These are phyloP conservation scores for Trametes cinnabarina DNA, from an alignment of 768 basidiomycete genomes.

Conservation along the genomic window DNA sequence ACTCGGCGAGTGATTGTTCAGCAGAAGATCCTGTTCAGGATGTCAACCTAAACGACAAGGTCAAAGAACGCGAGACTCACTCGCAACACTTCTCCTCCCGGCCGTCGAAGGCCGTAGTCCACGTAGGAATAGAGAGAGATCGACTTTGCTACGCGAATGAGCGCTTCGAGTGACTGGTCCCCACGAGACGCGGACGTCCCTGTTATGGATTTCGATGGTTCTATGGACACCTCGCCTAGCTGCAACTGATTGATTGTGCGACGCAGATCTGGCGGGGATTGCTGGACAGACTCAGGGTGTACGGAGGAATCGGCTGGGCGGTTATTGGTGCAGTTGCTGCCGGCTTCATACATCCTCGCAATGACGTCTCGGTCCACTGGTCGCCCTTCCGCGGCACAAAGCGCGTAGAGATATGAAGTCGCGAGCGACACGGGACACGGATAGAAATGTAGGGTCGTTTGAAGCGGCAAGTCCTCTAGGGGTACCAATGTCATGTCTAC, in stretches of 20 bases:
- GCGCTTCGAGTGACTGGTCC: background rate
- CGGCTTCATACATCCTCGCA: slow-evolving; percentile 2
- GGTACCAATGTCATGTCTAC: slow-evolving; percentile 76
- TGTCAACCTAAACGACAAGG: background rate
- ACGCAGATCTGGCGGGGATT: slow-evolving; percentile 8
- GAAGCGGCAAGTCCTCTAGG: slow-evolving; percentile 68
- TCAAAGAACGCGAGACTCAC: background rate
- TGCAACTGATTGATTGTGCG: slow-evolving; percentile 17
- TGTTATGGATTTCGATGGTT: background rate
- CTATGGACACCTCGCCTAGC: background rate
- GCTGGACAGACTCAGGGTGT: background rate
- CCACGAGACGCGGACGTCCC: no score
- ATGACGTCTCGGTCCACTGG: background rate
- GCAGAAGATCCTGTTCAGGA: slow-evolving; percentile 9
- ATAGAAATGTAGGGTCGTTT: slow-evolving; percentile 64
- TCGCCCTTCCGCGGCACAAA: slow-evolving; percentile 20
- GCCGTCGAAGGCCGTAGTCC: slow-evolving; percentile 9
- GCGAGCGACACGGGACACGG: slow-evolving; percentile 28
- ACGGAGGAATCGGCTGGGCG: background rate
- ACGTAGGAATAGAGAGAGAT: slow-evolving; percentile 2
- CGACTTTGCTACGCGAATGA: background rate
- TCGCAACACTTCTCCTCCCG: background rate
- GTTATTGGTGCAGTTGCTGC: background rate
- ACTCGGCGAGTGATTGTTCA: slow-evolving; percentile 1
- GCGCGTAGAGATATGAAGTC: slow-evolving; percentile 19